Percentiles rank a stretch among this genome's conserved stretches.
Evolutionary conservation across 345 rosid species (phyloP).

Genomic region (Arabidopsis suecica): DNA sequence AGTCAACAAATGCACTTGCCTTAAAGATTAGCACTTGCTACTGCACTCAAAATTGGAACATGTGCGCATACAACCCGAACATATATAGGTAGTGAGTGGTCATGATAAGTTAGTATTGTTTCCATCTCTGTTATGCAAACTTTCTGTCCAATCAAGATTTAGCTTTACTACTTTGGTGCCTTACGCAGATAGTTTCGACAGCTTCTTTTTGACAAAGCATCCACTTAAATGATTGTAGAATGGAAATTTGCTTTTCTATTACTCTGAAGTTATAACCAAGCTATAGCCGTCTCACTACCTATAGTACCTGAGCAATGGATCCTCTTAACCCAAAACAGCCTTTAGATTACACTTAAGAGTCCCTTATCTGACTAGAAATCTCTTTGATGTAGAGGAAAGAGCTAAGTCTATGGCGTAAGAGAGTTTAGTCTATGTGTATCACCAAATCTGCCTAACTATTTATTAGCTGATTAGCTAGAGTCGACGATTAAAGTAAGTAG

Average conservation of each 20-base stretch:
- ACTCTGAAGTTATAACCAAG: constrained; percentile 13
- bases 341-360: constrained; percentile 23
- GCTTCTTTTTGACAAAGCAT: constrained; percentile 35
- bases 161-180: constrained; percentile 36
- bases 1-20: constrained; percentile 42
- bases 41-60: constrained; percentile 40
- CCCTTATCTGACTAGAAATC: constrained; percentile 17
- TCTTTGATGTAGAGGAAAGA: background rate
- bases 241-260: constrained; percentile 19
- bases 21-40: constrained; percentile 36
- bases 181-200: constrained; percentile 38
- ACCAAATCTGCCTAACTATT: background rate
- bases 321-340: constrained; percentile 14
- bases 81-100: constrained; percentile 35
- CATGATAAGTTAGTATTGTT: constrained; percentile 36
- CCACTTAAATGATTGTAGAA: constrained; percentile 27
- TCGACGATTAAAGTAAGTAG: background rate
- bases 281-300: constrained; percentile 35
- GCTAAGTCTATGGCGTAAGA: background rate
- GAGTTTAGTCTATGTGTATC: constrained; percentile 4
- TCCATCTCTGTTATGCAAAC: constrained; percentile 30
- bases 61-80: constrained; percentile 43
- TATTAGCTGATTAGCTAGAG: constrained; percentile 6
- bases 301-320: background rate
- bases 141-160: constrained; percentile 45